Base-by-base conservation (phyloP, 352 stramenopile genomes). In the Blastocystis sp. region DNA sequence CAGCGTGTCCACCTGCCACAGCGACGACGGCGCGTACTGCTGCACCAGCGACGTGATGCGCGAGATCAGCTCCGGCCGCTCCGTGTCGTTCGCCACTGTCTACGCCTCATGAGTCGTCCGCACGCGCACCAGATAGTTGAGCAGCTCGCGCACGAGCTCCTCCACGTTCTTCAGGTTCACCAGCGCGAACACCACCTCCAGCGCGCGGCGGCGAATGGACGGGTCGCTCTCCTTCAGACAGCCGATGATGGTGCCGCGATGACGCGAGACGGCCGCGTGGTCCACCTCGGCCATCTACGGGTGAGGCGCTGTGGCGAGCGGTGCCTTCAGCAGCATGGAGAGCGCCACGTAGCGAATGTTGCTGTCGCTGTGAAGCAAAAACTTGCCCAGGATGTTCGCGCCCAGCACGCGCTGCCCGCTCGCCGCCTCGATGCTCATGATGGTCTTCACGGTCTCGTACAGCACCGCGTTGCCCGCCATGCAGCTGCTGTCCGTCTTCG, bases 271-370 rank as follows among this genome's bases (percentile, higher is more conserved):
- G 10, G 96, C 96, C 10, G 93, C 91, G 28, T 80, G 62, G 60
- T 91, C 89, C 38, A 87, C 48, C 52, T 87, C 77, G 14, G 65
- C 77, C 77, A 87, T 87, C 62, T 67, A 28, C 48, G 10, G 5
- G 43, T 71, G 43, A 4, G 14, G 48, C 4, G 7, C 17, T 48
- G 19, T 38, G 23, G 2, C 19, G 23, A 14, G 23, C 23, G 4
- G 4, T 5, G 48, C 64, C 64, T 81, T 81, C 43, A 81, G 77
- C 45, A 87, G 77, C 77, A 87, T 87, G 34, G 77, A 87, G 28
- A 99, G 92, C 43, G 96, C 97, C 48, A 99, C 96, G 89, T 99
- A 99, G 28, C 97, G 95, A 91, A 99, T 99, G 91, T 99, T 99
- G 91, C 99, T 99, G 92, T 99, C 97, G 17, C 96, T 94, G 91